Evolutionary conservation across 306 rosid species (phyloP).

Genomic region (Vigna mungo): DNA sequence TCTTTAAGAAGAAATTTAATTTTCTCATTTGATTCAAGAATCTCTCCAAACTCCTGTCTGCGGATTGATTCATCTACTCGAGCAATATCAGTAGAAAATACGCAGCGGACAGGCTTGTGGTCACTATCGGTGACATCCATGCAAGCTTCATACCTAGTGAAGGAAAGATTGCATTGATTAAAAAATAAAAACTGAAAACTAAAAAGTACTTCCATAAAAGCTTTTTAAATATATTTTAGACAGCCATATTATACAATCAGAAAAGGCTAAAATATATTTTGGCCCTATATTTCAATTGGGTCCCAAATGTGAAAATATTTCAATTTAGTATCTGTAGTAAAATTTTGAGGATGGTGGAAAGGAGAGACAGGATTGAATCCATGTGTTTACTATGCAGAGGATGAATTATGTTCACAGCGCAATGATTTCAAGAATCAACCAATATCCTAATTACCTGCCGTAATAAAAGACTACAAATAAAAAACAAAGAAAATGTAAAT

Average conservation of each 20-base stretch:
- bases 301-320: background rate
- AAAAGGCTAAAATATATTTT: slow-evolving; percentile 26
- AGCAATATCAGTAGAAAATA: slow-evolving; percentile 81
- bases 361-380: background rate
- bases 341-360: slow-evolving; percentile 9
- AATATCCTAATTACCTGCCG: background rate
- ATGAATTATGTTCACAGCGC: background rate
- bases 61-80: slow-evolving; percentile 90
- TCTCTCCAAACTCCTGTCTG: slow-evolving; percentile 90
- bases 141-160: slow-evolving; percentile 88
- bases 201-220: slow-evolving; percentile 26
- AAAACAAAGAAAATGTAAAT: no score
- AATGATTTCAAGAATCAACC: background rate
- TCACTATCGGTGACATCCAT: slow-evolving; percentile 99
- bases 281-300: slow-evolving; percentile 15
- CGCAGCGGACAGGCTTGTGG: slow-evolving; percentile 97
- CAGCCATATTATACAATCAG: background rate
- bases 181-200: slow-evolving; percentile 35
- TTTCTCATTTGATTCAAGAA: slow-evolving; percentile 72
- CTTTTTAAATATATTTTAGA: slow-evolving; percentile 13
- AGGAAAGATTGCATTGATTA: slow-evolving; percentile 36
- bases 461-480: background rate
- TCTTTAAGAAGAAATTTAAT: slow-evolving; percentile 63
- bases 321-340: background rate
- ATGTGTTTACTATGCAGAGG: slow-evolving; percentile 3